Base-by-base conservation (phyloP, 78 protist species). In the Protostelium mycophagum region DNA sequence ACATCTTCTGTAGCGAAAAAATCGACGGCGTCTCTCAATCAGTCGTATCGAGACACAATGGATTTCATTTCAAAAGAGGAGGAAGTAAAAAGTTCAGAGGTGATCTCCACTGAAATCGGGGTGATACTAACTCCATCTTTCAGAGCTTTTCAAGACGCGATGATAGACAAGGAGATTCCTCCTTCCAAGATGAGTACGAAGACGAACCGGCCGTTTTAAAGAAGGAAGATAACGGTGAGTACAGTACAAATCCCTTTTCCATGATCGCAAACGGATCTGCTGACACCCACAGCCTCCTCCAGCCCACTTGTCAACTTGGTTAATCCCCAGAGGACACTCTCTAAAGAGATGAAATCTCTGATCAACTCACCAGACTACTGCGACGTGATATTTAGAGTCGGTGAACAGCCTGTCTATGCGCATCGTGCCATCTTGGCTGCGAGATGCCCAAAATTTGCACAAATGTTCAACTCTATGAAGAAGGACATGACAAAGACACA, bases 351-450 rank as follows among this genome's bases (percentile, higher is more conserved):
- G 73, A 51, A 51, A 16, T 25, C 31, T 16, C 73, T 51, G 5
- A 5, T 51, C 31, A 51, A 51, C 73, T 51, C 73, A 5, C 73
- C 73, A 5, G 73, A 51, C 73, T 51, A 25, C 73, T 51, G 73
- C 16, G 73, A 51, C 16, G 73, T 51, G 31, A 51, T 51, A 5
- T 51, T 51, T 16, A 5, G 73, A 5, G 16, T 51, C 73, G 73
- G 73, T 51, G 73, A 51, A 5, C 5, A 5, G 16, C 73, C 73
- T 16, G 31, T 51, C 73, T 51, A 51, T 16, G 73, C 73, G 16
- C 73, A 51, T 51, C 73, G 73, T 51, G 73, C 73, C 73, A 51
- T 51, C 73, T 51, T 51, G 73, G 73, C 73, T 16, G 73, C 73
- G 5, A 5, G 73, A 5, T 51, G 73, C 73, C 73, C 73, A 5